These are phyloP conservation scores for Fusarium graminum DNA, from an alignment of 2,329 filamentous ascomycete species.

Conservation along the genomic window DNA sequence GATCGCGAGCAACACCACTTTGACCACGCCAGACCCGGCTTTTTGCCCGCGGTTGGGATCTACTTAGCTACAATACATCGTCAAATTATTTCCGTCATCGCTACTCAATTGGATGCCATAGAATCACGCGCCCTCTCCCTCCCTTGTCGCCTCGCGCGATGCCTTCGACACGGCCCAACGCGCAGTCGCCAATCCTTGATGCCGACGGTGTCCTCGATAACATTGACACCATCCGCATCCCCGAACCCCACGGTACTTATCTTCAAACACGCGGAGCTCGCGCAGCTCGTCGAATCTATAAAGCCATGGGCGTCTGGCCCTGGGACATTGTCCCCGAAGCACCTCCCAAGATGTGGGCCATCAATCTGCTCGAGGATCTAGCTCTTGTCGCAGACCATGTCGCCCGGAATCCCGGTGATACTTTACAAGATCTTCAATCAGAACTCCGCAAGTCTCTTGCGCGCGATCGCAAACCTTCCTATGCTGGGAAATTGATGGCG, in stretches of 20 bases:
- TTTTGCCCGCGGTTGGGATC: constrained; percentile 44
- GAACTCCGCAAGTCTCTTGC: constrained; percentile 48
- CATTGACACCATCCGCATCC: constrained; percentile 46
- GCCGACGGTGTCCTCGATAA: constrained; percentile 42
- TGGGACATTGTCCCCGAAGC: constrained; percentile 50
- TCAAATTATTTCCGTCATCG: neutral
- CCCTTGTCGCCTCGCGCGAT: constrained; percentile 34
- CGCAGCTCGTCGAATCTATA: constrained; percentile 47
- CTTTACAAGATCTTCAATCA: constrained; percentile 45
- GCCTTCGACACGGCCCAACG: constrained; percentile 45
- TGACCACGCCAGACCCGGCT: constrained; percentile 40
- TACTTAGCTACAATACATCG: constrained; percentile 5
- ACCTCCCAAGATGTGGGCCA: constrained; percentile 50
- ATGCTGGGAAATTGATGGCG: constrained; percentile 49
- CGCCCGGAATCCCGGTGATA: constrained; percentile 45
- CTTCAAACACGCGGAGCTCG: constrained; percentile 48
- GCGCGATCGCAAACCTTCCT: constrained; percentile 49
- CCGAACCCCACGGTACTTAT: constrained; percentile 45
- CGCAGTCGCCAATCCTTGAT: constrained; percentile 40
- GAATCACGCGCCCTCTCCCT: constrained; percentile 12
- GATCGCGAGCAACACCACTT: constrained; percentile 33
- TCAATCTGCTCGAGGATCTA: constrained; percentile 49
- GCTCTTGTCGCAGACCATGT: constrained; percentile 49
- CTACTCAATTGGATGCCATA: constrained; percentile 27
- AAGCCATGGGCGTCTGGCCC: constrained; percentile 49